Base-by-base conservation (phyloP, 441 rosid genomes). In the Gossypium davidsonii region DNA sequence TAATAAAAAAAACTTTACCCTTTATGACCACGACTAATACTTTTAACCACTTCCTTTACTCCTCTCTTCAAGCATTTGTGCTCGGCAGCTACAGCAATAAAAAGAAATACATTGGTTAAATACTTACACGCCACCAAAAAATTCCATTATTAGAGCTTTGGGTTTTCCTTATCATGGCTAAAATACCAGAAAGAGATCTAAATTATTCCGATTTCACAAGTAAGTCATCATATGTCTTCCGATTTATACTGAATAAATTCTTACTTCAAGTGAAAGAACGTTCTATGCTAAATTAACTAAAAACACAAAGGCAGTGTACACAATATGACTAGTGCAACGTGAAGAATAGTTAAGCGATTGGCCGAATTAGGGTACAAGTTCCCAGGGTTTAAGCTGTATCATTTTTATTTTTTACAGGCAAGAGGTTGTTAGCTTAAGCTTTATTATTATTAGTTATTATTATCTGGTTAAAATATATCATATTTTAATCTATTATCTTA, bases 31-130 rank as follows among this genome's bases (percentile, higher is more conserved):
- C 97, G 92, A 42, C 98, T 80, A 20, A 95, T 92, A 73, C 97
- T 91, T 80, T 92, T 91, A 25, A 95, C 98, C 1, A 95, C 99
- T 84, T 94, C 98, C 77, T 95, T 95, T 17, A 92, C 99, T 8
- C 99, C 99, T 83, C 99, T 89, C 85, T 91, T 94, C 89, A 94
- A 80, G 78, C 99, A 92, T 76, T 91, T 94, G 64, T 85, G 83
- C 6, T 89, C 98, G 70, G 98, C 89, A 80, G 97, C 97, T 95
- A 80, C 37, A 56, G 46, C 37, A 59, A 67, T n/a, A 68, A 59
- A 67, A 31, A 76, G 7, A 9, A 26, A 2, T 23, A 44, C 58
- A 64, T 20, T 12, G 18, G 18, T 17, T 15, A 61, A n/a, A 61
- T 31, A 2, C 25, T 0, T 4, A 8, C 10, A 42, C 48, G 12